A percentile compares a stretch with the other conserved stretches of the same genome.
Evolutionary conservation across 768 basidiomycete species (phyloP).

Genomic region (Naganishia vaughanmartiniae): DNA sequence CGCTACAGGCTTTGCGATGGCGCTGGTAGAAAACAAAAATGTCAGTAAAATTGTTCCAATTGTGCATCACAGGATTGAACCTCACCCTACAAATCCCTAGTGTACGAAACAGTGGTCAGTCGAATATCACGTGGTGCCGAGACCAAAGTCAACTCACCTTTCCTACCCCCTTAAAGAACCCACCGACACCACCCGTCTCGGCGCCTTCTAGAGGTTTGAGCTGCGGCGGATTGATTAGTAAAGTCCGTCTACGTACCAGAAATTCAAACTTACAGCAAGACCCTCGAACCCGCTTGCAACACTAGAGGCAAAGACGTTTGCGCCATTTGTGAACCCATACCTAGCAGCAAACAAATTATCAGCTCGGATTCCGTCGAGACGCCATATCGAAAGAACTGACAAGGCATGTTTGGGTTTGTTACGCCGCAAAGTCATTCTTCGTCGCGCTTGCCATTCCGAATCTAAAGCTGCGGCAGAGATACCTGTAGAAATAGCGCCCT

Average conservation of each 20-base stretch:
- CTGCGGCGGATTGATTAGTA: constrained; percentile 53
- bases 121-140: background rate
- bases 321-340: constrained; percentile 93
- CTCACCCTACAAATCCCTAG: constrained; percentile 76
- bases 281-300: constrained; percentile 95
- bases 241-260: background rate
- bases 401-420: constrained; percentile 96
- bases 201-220: constrained; percentile 97
- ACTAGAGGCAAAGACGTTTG: constrained; percentile 88
- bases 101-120: background rate
- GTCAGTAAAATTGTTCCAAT: constrained; percentile 3
- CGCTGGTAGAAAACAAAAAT: constrained; percentile 56
- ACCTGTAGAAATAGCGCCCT: constrained; percentile 56
- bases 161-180: constrained; percentile 97
- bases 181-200: constrained; percentile 85
- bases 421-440: constrained; percentile 81
- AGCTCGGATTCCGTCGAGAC: background rate
- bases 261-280: constrained; percentile 64
- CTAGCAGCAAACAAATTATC: constrained; percentile 52
- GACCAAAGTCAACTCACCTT: constrained; percentile 57
- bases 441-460: constrained; percentile 84
- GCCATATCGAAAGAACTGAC: constrained; percentile 56
- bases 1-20: constrained; percentile 92
- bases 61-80: background rate
- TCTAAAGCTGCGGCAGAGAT: constrained; percentile 91